Percentiles rank a stretch among this genome's conserved stretches.
phyloP scores from a whole-genome alignment of 495 filamentous ascomycete genomes.

The Gamarada debralockiae region DNA sequence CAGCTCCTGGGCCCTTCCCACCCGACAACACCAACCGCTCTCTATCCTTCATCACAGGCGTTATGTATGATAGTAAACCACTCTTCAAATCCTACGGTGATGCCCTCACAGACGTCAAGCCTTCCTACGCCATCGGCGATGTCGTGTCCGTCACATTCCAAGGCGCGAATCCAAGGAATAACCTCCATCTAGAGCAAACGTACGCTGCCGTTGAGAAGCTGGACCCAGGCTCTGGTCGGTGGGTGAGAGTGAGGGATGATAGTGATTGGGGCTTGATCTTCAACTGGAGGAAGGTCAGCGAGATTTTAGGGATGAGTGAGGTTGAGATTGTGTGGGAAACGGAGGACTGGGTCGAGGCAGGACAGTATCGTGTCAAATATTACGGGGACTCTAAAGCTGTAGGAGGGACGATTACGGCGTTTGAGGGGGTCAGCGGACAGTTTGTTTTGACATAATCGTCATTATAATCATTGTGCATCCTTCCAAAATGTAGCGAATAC shows the following conservation, averaged over 20 bases:
- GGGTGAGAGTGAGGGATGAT: slow-evolving; percentile 69
- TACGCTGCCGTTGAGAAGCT: slow-evolving; percentile 75
- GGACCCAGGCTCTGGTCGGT: slow-evolving; percentile 42
- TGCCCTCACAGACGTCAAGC: slow-evolving; percentile 54
- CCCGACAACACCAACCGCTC: slow-evolving; percentile 80
- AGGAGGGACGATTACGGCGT: slow-evolving; percentile 61
- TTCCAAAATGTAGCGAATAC: too few relatives aligned
- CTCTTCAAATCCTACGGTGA: slow-evolving; percentile 76
- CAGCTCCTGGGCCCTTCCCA: slow-evolving; percentile 59
- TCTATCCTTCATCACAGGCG: slow-evolving; percentile 75
- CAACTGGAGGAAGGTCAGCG: slow-evolving; percentile 72
- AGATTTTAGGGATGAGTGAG: slow-evolving; percentile 70
- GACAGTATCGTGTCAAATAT: slow-evolving; percentile 77
- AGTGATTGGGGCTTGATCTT: slow-evolving; percentile 78
- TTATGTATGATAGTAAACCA: slow-evolving; percentile 69
- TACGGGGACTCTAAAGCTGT: slow-evolving; percentile 77
- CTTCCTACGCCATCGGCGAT: slow-evolving; percentile 52
- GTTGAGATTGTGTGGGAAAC: slow-evolving; percentile 80
- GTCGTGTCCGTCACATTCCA: slow-evolving; percentile 66
- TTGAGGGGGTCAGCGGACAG: slow-evolving; percentile 68
- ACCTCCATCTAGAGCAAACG: slow-evolving; percentile 72
- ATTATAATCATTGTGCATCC: too few relatives aligned
- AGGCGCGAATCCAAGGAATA: slow-evolving; percentile 87
- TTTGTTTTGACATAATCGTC: slow-evolving; percentile 52
- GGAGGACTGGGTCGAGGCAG: slow-evolving; percentile 51